These are phyloP conservation scores for Penicillium riverlandense DNA, from an alignment of 495 filamentous ascomycete species.

Conservation along the genomic window DNA sequence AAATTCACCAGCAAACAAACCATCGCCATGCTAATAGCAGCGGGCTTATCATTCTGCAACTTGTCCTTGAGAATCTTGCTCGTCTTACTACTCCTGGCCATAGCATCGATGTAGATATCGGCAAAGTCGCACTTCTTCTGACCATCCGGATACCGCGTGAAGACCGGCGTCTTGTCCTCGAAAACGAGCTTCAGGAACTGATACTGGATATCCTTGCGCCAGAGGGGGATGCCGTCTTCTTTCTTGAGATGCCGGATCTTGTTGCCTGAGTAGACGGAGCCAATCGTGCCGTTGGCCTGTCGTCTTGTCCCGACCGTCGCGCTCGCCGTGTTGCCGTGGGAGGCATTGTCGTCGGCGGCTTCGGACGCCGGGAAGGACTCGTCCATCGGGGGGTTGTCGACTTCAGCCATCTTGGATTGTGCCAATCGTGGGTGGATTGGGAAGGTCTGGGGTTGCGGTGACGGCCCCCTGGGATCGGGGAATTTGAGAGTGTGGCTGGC, in stretches of 20 bases:
- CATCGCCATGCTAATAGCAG: slow-evolving; percentile 98
- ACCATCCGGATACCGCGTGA: slow-evolving; percentile 73
- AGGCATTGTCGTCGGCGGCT: slow-evolving; percentile 32
- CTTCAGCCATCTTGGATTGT: slow-evolving; percentile 28
- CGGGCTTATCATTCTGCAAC: slow-evolving; percentile 82
- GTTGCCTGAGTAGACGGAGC: slow-evolving; percentile 72
- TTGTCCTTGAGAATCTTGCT: slow-evolving; percentile 98
- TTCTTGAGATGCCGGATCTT: slow-evolving; percentile 97
- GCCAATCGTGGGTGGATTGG: background rate
- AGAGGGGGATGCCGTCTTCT: slow-evolving; percentile 91
- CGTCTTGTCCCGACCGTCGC: slow-evolving; percentile 52
- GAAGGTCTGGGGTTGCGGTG: slow-evolving; percentile 1
- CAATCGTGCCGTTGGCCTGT: slow-evolving; percentile 59
- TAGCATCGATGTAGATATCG: slow-evolving; percentile 95
- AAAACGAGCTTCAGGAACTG: slow-evolving; percentile 91
- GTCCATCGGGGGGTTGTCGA: slow-evolving; percentile 35
- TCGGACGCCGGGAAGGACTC: slow-evolving; percentile 41
- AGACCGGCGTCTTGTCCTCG: slow-evolving; percentile 74
- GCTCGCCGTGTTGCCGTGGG: slow-evolving; percentile 46
- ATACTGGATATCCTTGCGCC: slow-evolving; percentile 96
- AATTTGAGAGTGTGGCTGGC: too few relatives aligned
- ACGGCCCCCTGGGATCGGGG: slow-evolving; percentile 15
- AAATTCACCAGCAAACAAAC: slow-evolving; percentile 96
- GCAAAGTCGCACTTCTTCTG: slow-evolving; percentile 77
- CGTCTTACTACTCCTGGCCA: slow-evolving; percentile 97